phyloP scores from a whole-genome alignment of 2,329 filamentous ascomycete species.

The Tympanopsis confertula region DNA sequence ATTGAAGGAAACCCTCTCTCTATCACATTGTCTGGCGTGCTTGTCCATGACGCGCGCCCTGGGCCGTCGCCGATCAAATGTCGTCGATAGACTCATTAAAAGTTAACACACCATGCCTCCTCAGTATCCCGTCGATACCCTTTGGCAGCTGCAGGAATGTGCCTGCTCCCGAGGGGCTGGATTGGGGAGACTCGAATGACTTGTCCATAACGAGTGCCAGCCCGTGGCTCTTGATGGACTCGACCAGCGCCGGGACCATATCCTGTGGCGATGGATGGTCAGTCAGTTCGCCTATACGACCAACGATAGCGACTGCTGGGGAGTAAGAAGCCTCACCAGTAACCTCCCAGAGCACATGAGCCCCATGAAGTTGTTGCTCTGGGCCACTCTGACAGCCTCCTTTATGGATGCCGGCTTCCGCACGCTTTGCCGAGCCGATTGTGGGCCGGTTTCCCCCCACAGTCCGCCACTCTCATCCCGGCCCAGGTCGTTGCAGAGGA shows the following conservation, averaged over 20 bases:
- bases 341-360: constrained; percentile 80
- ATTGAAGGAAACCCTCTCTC: no score
- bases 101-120: constrained; percentile 72
- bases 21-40: no score
- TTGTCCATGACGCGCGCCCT: no score
- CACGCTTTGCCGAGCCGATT: constrained; percentile 52
- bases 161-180: constrained; percentile 26
- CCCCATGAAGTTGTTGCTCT: constrained; percentile 97
- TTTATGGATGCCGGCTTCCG: constrained; percentile 77
- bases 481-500: constrained; percentile 87
- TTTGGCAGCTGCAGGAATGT: constrained; percentile 52
- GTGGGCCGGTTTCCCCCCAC: constrained; percentile 26
- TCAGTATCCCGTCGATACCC: constrained; percentile 78
- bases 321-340: constrained; percentile 48
- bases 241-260: constrained; percentile 82
- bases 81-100: constrained; percentile 86
- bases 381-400: constrained; percentile 82
- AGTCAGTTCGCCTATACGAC: constrained; percentile 1
- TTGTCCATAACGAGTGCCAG: constrained; percentile 85
- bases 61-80: neutral
- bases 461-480: constrained; percentile 33
- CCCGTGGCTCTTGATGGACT: constrained; percentile 88
- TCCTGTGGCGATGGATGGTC: constrained; percentile 45
- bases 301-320: constrained; percentile 1
- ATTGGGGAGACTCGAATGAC: constrained; percentile 41